Percentiles rank a stretch among this genome's conserved stretches.
Conservation (phyloP, 2,329 filamentous ascomycete species). For the Neobulgaria alba region DNA sequence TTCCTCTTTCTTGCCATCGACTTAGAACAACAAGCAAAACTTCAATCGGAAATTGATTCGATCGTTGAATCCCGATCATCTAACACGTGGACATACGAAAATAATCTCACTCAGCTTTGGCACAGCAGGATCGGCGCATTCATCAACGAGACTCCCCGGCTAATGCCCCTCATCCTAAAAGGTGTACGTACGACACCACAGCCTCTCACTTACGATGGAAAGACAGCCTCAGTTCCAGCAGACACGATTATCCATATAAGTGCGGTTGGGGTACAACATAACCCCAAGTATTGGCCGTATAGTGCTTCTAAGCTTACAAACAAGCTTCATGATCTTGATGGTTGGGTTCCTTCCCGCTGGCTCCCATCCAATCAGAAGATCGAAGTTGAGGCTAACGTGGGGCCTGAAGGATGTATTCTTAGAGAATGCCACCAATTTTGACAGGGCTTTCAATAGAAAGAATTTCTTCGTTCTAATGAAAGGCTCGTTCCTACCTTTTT, state of each 20-base stretch:
- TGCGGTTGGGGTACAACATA: constrained; percentile 38
- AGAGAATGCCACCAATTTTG: too few relatives aligned
- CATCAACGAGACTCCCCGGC: constrained; percentile 44
- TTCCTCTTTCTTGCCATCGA: constrained; percentile 21
- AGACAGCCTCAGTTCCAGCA: constrained; percentile 9
- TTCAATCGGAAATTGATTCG: constrained; percentile 15
- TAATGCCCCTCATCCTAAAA: constrained; percentile 43
- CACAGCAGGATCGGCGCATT: constrained; percentile 14
- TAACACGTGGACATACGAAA: constrained; percentile 12
- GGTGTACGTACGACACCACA: constrained; percentile 28
- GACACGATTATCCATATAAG: constrained; percentile 36
- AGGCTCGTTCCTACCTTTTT: constrained; percentile 29
- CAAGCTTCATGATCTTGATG: constrained; percentile 33
- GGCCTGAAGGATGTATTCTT: too few relatives aligned
- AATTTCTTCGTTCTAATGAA: constrained; percentile 20
- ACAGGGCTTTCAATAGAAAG: too few relatives aligned
- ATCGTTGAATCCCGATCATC: constrained; percentile 15
- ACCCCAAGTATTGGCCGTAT: constrained; percentile 47
- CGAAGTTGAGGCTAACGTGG: too few relatives aligned
- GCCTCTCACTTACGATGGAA: constrained; percentile 10
- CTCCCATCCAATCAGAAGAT: constrained; percentile 23
- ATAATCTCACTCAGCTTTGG: constrained; percentile 10
- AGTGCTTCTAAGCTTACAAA: constrained; percentile 9
- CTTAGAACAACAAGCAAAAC: constrained; percentile 5
- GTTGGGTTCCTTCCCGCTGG: constrained; percentile 50